Percentiles rank a stretch among this genome's conserved stretches.
These are phyloP conservation scores for Aspergillus arachidicola DNA, from an alignment of 2,329 filamentous ascomycete species.

Conservation along the genomic window DNA sequence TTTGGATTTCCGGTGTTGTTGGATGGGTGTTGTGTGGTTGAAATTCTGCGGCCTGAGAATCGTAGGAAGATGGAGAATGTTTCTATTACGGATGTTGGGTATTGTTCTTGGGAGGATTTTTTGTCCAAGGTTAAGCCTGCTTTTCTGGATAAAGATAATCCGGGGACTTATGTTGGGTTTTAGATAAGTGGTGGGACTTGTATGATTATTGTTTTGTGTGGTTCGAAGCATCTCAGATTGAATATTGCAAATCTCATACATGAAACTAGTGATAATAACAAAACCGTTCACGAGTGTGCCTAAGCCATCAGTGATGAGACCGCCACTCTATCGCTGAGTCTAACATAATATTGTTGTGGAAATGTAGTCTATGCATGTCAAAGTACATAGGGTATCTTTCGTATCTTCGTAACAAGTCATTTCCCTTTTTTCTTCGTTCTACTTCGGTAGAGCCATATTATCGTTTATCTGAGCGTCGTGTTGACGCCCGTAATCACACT, in stretches of 20 bases:
- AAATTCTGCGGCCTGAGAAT: not conserved
- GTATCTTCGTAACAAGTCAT: slow-evolving; percentile 6
- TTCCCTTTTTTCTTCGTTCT: not conserved
- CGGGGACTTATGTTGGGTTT: not conserved
- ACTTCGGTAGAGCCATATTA: not conserved
- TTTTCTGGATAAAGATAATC: not conserved
- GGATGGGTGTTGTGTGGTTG: not conserved
- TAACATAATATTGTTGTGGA: not conserved
- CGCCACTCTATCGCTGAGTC: slow-evolving; percentile 2
- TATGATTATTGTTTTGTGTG: not conserved
- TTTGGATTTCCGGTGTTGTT: not conserved
- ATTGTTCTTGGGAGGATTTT: not conserved
- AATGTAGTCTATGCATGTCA: slow-evolving; percentile 10
- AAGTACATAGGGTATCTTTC: slow-evolving; percentile 12
- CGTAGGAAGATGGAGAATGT: not conserved
- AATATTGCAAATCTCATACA: not conserved
- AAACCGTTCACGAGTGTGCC: not conserved
- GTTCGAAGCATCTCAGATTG: not conserved
- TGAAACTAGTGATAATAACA: not conserved
- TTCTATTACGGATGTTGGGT: not conserved
- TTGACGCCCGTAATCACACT: not conserved
- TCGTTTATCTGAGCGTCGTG: not conserved
- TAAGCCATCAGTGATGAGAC: no score
- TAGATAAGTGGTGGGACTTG: not conserved
- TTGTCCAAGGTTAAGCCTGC: not conserved